Evolutionary conservation across 164 flowering plant species (phyloP).

Genomic region (Dillenia suffruticosa): DNA sequence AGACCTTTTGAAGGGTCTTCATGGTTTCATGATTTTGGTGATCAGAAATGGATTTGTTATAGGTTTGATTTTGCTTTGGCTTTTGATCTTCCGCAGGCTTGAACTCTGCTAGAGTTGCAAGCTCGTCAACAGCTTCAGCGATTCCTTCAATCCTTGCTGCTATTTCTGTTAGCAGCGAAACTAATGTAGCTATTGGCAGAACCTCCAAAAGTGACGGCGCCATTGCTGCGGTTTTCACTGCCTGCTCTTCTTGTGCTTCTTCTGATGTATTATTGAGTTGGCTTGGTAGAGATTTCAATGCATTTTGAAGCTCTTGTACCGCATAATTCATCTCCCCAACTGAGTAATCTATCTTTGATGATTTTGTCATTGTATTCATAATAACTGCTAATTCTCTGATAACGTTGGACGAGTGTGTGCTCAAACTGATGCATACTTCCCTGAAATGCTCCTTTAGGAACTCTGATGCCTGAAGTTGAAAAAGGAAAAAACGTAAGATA

Average conservation of each 20-base stretch:
- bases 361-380: constrained; percentile 44
- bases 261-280: constrained; percentile 8
- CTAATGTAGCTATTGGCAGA: constrained; percentile 51
- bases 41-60: constrained; percentile 12
- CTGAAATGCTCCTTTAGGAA: constrained; percentile 35
- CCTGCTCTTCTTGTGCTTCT: constrained; percentile 7
- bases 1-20: constrained; percentile 32
- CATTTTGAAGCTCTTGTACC: constrained; percentile 41
- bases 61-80: constrained; percentile 18
- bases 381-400: constrained; percentile 44
- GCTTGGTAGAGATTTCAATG: constrained; percentile 33
- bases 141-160: constrained; percentile 48
- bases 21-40: constrained; percentile 26
- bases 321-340: constrained; percentile 51
- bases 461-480: constrained; percentile 33
- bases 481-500: background rate
- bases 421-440: constrained; percentile 25
- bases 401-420: constrained; percentile 34
- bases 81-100: constrained; percentile 27
- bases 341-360: constrained; percentile 34
- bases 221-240: background rate
- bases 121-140: constrained; percentile 33
- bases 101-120: constrained; percentile 49
- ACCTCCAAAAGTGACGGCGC: constrained; percentile 40
- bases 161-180: constrained; percentile 51